Evolutionary conservation across 495 filamentous ascomycete genomes (phyloP).

Genomic region (Tuber brumale): DNA sequence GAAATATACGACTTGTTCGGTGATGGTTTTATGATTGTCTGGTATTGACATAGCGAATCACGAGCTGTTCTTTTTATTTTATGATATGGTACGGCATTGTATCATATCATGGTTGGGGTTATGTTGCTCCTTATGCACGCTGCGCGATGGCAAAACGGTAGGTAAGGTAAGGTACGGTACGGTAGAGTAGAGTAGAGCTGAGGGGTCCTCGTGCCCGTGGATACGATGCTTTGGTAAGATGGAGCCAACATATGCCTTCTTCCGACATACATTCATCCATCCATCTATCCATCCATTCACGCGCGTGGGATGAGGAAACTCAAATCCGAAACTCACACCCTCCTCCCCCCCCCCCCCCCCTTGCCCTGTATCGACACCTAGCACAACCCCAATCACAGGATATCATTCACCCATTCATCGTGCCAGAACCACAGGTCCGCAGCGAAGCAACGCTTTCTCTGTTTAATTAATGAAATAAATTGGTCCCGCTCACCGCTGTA

Average conservation of each 20-base stretch:
- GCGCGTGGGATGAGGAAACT: constrained; percentile 30
- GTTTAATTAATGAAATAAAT: background rate
- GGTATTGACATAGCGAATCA: too few relatives aligned
- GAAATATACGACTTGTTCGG: too few relatives aligned
- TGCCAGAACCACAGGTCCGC: background rate
- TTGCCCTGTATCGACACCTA: constrained; percentile 11
- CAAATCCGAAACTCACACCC: constrained; percentile 8
- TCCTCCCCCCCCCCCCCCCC: constrained; percentile 5
- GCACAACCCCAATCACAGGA: constrained; percentile 5
- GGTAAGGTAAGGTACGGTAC: background rate
- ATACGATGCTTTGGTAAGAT: background rate
- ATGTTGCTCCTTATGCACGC: too few relatives aligned
- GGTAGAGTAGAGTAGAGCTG: background rate
- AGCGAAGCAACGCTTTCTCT: background rate
- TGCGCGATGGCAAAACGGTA: too few relatives aligned
- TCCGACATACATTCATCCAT: background rate
- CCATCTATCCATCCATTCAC: constrained; percentile 24
- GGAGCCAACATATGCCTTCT: background rate
- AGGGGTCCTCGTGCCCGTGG: background rate
- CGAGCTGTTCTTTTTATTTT: too few relatives aligned
- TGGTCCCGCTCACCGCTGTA: background rate
- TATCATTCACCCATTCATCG: background rate
- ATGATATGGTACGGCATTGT: too few relatives aligned
- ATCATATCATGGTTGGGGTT: too few relatives aligned
- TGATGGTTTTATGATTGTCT: too few relatives aligned